Evolutionary conservation across 129 eudicot genomes (phyloP).

Genomic region (Cynara cardunculus): DNA sequence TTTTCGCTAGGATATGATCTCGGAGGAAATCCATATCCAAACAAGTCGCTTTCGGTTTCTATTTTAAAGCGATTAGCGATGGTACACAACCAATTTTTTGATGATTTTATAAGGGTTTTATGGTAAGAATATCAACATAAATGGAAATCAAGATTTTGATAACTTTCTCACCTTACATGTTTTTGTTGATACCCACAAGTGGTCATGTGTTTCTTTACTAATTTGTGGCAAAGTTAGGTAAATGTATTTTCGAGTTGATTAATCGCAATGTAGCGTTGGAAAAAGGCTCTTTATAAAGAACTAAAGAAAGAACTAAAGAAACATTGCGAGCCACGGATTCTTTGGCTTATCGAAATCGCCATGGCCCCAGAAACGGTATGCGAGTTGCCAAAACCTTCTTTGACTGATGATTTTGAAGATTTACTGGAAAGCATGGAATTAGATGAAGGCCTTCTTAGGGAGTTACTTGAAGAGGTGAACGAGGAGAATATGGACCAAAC

Average conservation of each 20-base stretch:
- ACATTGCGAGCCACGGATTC: neutral
- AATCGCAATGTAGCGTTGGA: neutral
- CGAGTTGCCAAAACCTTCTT: conserved; percentile 13
- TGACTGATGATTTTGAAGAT: conserved; percentile 21
- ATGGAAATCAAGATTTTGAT: conserved; percentile 16
- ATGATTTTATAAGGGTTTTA: conserved; percentile 11
- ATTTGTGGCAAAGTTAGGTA: conserved; percentile 20
- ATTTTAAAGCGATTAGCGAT: neutral
- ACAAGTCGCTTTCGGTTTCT: neutral
- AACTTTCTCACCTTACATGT: conserved; percentile 14
- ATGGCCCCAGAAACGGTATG: conserved; percentile 21
- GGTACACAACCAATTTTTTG: neutral
- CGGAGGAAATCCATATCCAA: conserved; percentile 13
- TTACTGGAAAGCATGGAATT: conserved; percentile 25
- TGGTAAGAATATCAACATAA: conserved; percentile 2
- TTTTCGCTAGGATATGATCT: conserved; percentile 8
- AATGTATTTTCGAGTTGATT: conserved; percentile 17
- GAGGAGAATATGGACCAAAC: conserved; percentile 7
- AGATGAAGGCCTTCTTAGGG: conserved; percentile 29
- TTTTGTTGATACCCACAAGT: conserved; percentile 10
- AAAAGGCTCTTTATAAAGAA: neutral
- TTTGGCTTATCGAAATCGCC: neutral
- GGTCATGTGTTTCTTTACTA: conserved; percentile 16
- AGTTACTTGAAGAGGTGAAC: conserved; percentile 22
- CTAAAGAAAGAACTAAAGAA: conserved; percentile 6